Evolutionary conservation across 176 grass and related monocot species (phyloP), one percentile per base, ranked within the genome.

Genomic region (Thalia dealbata): DNA sequence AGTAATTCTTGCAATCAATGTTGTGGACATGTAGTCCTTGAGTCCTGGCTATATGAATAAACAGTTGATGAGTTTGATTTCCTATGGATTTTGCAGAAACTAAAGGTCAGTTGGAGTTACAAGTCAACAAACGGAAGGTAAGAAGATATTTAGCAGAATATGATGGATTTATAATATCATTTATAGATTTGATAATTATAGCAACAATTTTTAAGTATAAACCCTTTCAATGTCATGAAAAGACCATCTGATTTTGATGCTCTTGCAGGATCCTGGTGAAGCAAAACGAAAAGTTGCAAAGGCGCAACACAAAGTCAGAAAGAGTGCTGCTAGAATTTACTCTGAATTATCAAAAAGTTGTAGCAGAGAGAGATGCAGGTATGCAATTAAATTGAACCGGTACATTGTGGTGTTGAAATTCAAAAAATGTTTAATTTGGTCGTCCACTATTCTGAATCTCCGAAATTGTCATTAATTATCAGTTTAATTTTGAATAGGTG

Each of bases 291-390:
- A 92, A 81, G 82, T 76, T 8, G 61, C 44, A 11, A 99, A 93
- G n/a, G 82, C 79, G 79, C 55, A 79, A 79, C 42, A 54, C 66
- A 86, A 99, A 91, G 76, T 69, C 88, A 72, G 95, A 99, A 69
- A 91, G 87, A 72, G 95, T 91, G 74, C 26, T 93, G 58, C 76
- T 97, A 82, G 87, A 91, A 76, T 83, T 97, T 73, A 88, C 85
- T 64, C 84, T 88, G 79, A 64, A 85, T 52, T 97, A 93, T 79
- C 90, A 97, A 75, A 82, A 76, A 85, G 90, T 86, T 19, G 73
- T 91, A 44, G 83, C 87, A 79, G 90, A 97, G 75, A 93, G 87
- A 79, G 95, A 97, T 77, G 90, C 95, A 75, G 95, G 95, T 82
- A 74, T 81, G 82, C 80, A 76, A 79, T 70, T 71, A 38, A 38